Evolutionary conservation across 1,284 basidiomycete species (phyloP).

Genomic region (Ustilago loliicola): DNA sequence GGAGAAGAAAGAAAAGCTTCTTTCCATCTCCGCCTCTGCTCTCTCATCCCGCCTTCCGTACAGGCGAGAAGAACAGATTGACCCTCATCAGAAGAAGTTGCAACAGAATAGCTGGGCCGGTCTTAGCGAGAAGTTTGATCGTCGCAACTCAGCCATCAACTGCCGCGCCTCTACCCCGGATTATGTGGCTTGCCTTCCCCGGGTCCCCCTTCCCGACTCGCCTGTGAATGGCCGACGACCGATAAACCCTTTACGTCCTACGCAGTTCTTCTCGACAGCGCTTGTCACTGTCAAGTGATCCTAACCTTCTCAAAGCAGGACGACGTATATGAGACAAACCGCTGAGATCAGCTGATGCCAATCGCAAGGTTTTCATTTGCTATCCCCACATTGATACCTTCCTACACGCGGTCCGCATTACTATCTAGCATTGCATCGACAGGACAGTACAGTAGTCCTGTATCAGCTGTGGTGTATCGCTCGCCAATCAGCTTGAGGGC

Average conservation of each 20-base stretch:
- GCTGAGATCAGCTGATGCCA: constrained; percentile 11
- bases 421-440: constrained; percentile 1
- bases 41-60: background rate
- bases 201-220: constrained; percentile 3
- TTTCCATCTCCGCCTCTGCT: background rate
- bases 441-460: background rate
- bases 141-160: background rate
- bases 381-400: constrained; percentile 7
- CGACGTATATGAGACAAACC: background rate
- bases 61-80: background rate
- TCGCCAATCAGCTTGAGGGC: background rate
- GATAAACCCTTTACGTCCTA: constrained; percentile 11
- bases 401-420: background rate
- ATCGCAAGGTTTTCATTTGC: constrained; percentile 11
- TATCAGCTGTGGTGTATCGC: background rate
- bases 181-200: constrained; percentile 12
- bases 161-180: background rate
- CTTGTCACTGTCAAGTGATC: background rate
- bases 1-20: background rate
- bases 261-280: background rate
- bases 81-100: background rate
- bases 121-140: background rate
- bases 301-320: background rate
- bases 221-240: constrained; percentile 15
- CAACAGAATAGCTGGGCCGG: background rate